phyloP scores from a whole-genome alignment of 495 filamentous ascomycete species.

The Parmelia sp. region DNA sequence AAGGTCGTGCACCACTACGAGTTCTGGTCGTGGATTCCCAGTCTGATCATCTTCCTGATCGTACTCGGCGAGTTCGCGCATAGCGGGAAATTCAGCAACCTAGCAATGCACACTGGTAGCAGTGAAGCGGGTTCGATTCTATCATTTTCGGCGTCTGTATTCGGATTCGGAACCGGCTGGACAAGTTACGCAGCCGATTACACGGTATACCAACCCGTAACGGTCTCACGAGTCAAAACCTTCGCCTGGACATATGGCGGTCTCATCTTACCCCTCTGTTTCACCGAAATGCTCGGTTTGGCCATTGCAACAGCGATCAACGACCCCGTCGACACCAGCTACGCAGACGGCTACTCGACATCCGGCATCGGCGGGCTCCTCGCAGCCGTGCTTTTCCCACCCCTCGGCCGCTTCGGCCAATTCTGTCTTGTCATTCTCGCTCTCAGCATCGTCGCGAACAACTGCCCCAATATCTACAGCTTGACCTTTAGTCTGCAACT shows the following conservation, averaged over 20 bases:
- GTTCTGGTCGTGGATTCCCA: constrained; percentile 72
- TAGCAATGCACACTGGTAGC: constrained; percentile 57
- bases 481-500: constrained; percentile 71
- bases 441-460: constrained; percentile 74
- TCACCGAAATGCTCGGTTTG: constrained; percentile 73
- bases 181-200: constrained; percentile 76
- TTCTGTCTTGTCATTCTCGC: constrained; percentile 79
- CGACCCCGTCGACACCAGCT: constrained; percentile 47
- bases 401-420: constrained; percentile 67
- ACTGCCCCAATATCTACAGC: constrained; percentile 87
- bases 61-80: constrained; percentile 67
- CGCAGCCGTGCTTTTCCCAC: constrained; percentile 56
- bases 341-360: constrained; percentile 51
- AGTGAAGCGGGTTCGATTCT: constrained; percentile 60
- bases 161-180: constrained; percentile 77
- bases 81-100: constrained; percentile 62
- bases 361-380: constrained; percentile 68
- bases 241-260: constrained; percentile 68
- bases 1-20: constrained; percentile 77
- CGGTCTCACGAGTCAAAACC: constrained; percentile 50
- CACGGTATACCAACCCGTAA: constrained; percentile 70
- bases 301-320: constrained; percentile 61
- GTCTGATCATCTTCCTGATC: constrained; percentile 71
- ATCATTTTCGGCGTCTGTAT: constrained; percentile 67
- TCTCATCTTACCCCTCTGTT: constrained; percentile 64